Evolutionary conservation across 305 asterid species (phyloP).

Genomic region (Fraxinus angustifolia): DNA sequence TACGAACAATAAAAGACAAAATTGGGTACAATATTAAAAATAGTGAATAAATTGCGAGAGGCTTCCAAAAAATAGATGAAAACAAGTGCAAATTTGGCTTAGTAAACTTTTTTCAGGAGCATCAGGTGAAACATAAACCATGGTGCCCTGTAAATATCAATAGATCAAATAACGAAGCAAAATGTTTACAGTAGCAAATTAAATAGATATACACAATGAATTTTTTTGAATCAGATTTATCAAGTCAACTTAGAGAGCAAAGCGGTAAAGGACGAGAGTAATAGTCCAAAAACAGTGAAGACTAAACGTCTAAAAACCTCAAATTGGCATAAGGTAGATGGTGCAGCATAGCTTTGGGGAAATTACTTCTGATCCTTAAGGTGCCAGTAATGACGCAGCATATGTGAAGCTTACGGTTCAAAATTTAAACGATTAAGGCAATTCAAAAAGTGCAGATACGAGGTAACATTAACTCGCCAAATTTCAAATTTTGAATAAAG

Average conservation of each 20-base stretch:
- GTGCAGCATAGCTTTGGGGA: neutral
- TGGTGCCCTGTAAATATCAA: neutral
- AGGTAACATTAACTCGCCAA: conserved; percentile 7
- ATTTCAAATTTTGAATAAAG: conserved; percentile 26
- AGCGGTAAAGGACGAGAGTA: neutral
- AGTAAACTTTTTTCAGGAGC: neutral
- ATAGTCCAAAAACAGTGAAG: neutral
- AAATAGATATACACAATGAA: neutral
- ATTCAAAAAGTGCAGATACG: neutral
- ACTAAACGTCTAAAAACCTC: neutral
- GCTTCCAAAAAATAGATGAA: neutral
- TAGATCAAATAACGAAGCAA: neutral
- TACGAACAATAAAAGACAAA: conserved; percentile 5
- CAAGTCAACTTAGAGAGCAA: conserved; percentile 11
- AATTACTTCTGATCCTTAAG: neutral
- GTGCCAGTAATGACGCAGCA: conserved; percentile 8
- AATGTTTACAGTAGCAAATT: neutral
- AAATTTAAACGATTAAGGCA: conserved; percentile 12
- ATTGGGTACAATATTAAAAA: neutral
- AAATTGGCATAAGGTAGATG: neutral
- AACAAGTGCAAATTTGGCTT: neutral
- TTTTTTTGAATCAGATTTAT: neutral
- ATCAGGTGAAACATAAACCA: neutral
- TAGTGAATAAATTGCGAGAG: neutral
- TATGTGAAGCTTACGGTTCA: neutral